Conservation (phyloP, 495 filamentous ascomycete species). For the Penicillium turbatum region DNA sequence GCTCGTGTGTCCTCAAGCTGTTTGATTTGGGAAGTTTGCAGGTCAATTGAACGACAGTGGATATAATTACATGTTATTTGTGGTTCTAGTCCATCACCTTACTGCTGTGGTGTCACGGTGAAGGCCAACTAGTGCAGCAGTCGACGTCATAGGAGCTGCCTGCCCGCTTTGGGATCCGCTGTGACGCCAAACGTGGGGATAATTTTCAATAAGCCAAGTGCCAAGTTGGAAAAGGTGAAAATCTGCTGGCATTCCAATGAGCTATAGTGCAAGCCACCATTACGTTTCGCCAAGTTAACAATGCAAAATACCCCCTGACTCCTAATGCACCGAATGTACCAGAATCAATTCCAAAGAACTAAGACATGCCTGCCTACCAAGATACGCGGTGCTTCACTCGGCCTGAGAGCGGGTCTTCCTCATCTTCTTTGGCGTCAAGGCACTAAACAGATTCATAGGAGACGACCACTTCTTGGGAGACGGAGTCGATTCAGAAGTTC, state of each 20-base stretch:
- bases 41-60: background rate
- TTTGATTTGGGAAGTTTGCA: background rate
- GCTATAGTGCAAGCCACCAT: slow-evolving; percentile 5
- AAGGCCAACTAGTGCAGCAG: slow-evolving; percentile 8
- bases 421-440: slow-evolving; percentile 19
- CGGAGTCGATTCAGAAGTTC: slow-evolving; percentile 11
- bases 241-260: slow-evolving; percentile 8
- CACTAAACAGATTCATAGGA: slow-evolving; percentile 17
- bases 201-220: background rate
- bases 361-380: slow-evolving; percentile 50
- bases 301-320: slow-evolving; percentile 11
- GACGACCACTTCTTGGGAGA: slow-evolving; percentile 27
- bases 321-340: slow-evolving; percentile 5
- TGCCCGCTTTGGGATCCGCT: slow-evolving; percentile 7
- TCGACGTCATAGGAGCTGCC: slow-evolving; percentile 11
- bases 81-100: background rate
- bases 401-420: slow-evolving; percentile 55
- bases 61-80: background rate
- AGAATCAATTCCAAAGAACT: slow-evolving; percentile 17
- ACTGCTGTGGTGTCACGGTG: background rate
- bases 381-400: slow-evolving; percentile 60
- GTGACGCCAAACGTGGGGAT: slow-evolving; percentile 13
- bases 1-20: background rate
- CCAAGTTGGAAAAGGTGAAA: slow-evolving; percentile 1
- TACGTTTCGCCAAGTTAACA: slow-evolving; percentile 16